A percentile compares a stretch with the other conserved stretches of the same genome.
Conservation (phyloP, 306 rosid genomes). For the Medicago lupulina region DNA sequence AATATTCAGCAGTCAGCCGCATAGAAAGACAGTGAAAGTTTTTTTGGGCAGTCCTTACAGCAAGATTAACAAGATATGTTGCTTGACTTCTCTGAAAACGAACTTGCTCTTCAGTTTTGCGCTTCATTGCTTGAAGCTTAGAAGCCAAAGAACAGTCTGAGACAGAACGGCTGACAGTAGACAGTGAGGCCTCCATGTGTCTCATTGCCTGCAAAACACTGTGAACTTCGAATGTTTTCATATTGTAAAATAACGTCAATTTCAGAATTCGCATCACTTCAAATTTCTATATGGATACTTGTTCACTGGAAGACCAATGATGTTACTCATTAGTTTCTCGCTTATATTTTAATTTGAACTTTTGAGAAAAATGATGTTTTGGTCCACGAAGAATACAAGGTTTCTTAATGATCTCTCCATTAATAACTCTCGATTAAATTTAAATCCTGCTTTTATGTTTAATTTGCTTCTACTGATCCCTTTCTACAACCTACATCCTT, state of each 20-base stretch:
- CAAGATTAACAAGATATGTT: slow-evolving; percentile 45
- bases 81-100: slow-evolving; percentile 39
- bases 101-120: slow-evolving; percentile 40
- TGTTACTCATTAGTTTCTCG: slow-evolving; percentile 12
- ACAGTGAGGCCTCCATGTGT: slow-evolving; percentile 44
- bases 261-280: neutral
- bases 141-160: slow-evolving; percentile 41
- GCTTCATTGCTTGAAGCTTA: slow-evolving; percentile 41
- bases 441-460: slow-evolving; percentile 10
- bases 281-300: slow-evolving; percentile 24
- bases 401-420: slow-evolving; percentile 21
- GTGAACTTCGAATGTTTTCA: slow-evolving; percentile 38
- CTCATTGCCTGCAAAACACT: slow-evolving; percentile 46
- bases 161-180: slow-evolving; percentile 34
- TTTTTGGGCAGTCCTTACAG: slow-evolving; percentile 42
- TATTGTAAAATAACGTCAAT: slow-evolving; percentile 30
- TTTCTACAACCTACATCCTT: neutral
- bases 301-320: neutral
- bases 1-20: slow-evolving; percentile 45
- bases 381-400: slow-evolving; percentile 19
- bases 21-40: slow-evolving; percentile 46
- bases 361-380: neutral
- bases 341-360: slow-evolving; percentile 12
- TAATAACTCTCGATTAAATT: slow-evolving; percentile 12
- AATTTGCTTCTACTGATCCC: slow-evolving; percentile 16